Percentiles rank a stretch among this genome's conserved stretches.
These are phyloP conservation scores for Mucor saturninus DNA, from an alignment of 371 early-diverging fungal genomes.

Conservation along the genomic window DNA sequence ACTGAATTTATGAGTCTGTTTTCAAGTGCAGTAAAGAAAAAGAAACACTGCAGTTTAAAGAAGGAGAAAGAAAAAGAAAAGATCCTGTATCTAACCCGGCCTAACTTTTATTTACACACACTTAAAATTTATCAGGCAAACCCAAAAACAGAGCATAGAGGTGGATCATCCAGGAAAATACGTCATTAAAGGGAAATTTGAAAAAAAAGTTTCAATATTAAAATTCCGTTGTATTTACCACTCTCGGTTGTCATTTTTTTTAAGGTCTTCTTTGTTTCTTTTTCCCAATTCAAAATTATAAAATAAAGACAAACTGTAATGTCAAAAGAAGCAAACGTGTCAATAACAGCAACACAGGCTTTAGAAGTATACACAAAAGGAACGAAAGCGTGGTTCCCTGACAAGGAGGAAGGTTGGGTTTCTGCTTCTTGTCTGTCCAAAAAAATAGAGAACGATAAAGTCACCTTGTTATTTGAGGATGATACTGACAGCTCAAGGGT, in stretches of 20 bases:
- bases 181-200: background rate
- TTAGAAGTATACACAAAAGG: slow-evolving; percentile 69
- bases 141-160: too few species aligned
- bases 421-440: slow-evolving; percentile 67
- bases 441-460: slow-evolving; percentile 51
- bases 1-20: too few species aligned
- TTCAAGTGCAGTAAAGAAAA: background rate
- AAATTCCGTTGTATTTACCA: slow-evolving; percentile 8
- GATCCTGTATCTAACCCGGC: too few species aligned
- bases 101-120: too few species aligned
- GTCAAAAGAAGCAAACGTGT: slow-evolving; percentile 3
- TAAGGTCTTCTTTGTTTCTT: background rate
- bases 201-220: slow-evolving; percentile 1
- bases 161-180: background rate
- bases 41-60: background rate
- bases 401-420: slow-evolving; percentile 86
- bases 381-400: slow-evolving; percentile 87
- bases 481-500: slow-evolving; percentile 57
- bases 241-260: slow-evolving; percentile 5
- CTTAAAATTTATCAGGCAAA: too few species aligned
- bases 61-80: too few species aligned
- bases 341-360: slow-evolving; percentile 13
- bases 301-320: slow-evolving; percentile 1
- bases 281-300: background rate
- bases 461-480: slow-evolving; percentile 65